phyloP scores from a whole-genome alignment of 176 grass and related monocot genomes.

The Urochloa ruziziensis region DNA sequence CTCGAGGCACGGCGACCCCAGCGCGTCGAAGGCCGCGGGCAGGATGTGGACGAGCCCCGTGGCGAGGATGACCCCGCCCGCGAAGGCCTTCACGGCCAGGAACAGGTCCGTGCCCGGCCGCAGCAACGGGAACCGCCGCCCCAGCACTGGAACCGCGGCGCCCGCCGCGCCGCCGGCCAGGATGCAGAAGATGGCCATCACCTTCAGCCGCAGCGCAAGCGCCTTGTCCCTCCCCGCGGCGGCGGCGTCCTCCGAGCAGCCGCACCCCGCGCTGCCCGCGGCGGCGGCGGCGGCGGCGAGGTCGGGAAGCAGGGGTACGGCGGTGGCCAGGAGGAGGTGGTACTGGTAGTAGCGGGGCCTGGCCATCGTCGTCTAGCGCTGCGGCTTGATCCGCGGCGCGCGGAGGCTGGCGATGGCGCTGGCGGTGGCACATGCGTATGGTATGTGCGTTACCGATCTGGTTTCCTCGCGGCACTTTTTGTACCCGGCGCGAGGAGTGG shows the following conservation, averaged over 20 bases:
- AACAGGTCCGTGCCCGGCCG: constrained; percentile 48
- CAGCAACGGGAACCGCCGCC: constrained; percentile 47
- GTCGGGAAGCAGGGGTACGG: background rate
- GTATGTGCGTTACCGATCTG: background rate
- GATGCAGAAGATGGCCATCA: constrained; percentile 65
- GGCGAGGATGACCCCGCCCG: constrained; percentile 73
- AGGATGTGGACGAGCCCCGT: constrained; percentile 72
- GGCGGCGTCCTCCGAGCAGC: constrained; percentile 27
- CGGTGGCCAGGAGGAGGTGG: background rate
- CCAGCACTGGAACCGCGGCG: constrained; percentile 34
- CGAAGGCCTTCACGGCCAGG: constrained; percentile 63
- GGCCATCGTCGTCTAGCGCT: background rate
- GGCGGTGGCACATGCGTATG: background rate
- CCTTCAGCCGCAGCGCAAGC: constrained; percentile 45
- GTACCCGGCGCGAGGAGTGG: background rate
- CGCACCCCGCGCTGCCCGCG: constrained; percentile 20
- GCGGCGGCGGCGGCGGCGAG: background rate
- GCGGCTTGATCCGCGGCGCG: background rate
- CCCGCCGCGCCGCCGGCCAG: constrained; percentile 46
- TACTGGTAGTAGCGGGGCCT: background rate
- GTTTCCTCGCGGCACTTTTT: background rate
- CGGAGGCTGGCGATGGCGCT: background rate
- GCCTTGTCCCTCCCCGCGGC: constrained; percentile 47
- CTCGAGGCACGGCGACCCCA: constrained; percentile 48
- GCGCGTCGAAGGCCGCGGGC: constrained; percentile 54